These are phyloP conservation scores for Starmera pachycereana DNA, from an alignment of 805 yeast species.

Conservation along the genomic window DNA sequence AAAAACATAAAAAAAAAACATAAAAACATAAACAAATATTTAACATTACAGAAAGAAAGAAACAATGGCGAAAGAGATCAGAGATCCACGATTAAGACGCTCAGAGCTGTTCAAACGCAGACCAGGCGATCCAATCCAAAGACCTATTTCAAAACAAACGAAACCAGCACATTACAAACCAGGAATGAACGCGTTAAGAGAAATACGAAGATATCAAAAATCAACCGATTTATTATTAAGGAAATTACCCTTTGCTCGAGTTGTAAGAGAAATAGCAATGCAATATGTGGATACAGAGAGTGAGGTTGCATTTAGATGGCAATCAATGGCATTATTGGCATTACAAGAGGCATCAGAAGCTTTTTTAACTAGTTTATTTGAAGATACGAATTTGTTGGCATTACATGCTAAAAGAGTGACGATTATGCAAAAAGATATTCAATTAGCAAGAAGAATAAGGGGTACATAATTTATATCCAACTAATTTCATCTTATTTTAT, in stretches of 20 bases:
- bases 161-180: conserved; percentile 42
- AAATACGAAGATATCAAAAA: conserved; percentile 58
- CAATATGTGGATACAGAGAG: conserved; percentile 35
- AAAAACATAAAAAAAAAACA: no score
- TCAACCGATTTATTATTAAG: conserved; percentile 58
- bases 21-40: no score
- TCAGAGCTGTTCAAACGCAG: conserved; percentile 35
- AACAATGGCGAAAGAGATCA: conserved; percentile 6
- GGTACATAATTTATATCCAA: conserved; percentile 31
- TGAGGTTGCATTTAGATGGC: conserved; percentile 63
- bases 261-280: conserved; percentile 66
- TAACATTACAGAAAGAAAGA: no score
- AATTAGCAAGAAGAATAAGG: conserved; percentile 67
- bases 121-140: conserved; percentile 43
- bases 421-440: conserved; percentile 75
- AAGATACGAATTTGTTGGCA: conserved; percentile 71
- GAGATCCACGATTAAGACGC: conserved; percentile 7
- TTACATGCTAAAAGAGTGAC: conserved; percentile 78
- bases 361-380: conserved; percentile 58
- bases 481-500: no score
- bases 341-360: conserved; percentile 80
- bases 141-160: conserved; percentile 4
- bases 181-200: conserved; percentile 57
- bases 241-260: conserved; percentile 68
- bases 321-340: conserved; percentile 65